Evolutionary conservation across 768 basidiomycete species (phyloP), one percentile per base, ranked within the genome.

Genomic region (Hygrophoropsis aurantiaca): DNA sequence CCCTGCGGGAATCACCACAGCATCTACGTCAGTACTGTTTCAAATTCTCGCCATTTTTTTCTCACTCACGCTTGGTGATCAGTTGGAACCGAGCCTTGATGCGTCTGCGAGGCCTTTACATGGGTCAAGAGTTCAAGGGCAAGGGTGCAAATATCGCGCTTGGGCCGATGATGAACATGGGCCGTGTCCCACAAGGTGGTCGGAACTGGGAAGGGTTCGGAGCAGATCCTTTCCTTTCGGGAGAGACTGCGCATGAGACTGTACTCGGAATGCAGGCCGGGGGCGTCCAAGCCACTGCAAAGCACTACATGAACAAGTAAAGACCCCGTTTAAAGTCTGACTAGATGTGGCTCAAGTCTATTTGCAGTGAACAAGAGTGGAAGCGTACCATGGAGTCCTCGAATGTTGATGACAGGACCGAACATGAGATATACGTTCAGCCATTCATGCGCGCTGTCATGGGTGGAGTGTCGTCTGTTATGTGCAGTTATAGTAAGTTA

Each of bases 201-300:
- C 71, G 90, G 23, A 90, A 90, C 61, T 93, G 88, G 87, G 90
- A 92, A 71, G 87, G 88, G 21, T 90, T 89, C 50, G 88, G 89
- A 21, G 85, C 76, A 4, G 90, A 94, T 62, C 90, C 91, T 0
- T 94, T 80, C 67, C 67, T 92, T 13, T 59, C 80, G n/a, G 88
- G 91, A 10, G 78, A 80, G 56, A 74, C 68, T 9, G 72, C 79
- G 13, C 79, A 70, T 42, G 70, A 77, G 58, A 77, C 76, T 0
- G 73, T 81, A 21, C 66, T 62, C 19, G 78, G 77, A n/a, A 70
- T 78, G 4, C 78, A 79, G 57, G 73, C 74, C 4, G 55, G 65
- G 20, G 80, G 80, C 19, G 78, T 79, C 1, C 73, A 77, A 61
- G 74, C 71, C 69, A 35, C 11, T 55, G 86, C 85, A 8, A 90